Evolutionary conservation across 1,284 basidiomycete species (phyloP), one percentile per base, ranked within the genome.

Genomic region (Cryptococcus neoformans): DNA sequence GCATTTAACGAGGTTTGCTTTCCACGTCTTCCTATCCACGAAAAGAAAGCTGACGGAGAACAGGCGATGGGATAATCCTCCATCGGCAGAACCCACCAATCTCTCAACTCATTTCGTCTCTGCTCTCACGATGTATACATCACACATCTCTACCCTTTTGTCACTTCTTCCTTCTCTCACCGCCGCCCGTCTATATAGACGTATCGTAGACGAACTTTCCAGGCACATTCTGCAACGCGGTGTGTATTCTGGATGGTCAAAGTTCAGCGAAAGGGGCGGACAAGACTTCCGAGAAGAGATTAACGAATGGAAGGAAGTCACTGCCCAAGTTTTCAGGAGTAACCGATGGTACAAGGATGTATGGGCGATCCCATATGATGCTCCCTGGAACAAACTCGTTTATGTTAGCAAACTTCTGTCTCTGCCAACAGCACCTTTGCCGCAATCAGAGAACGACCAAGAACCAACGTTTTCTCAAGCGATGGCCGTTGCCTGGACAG

Each of bases 191-290:
- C 68, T 92, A 8, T 94, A 93, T 69, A 82, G 89, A 42, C 83
- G 83, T 44, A 83, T 87, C 54, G 83, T 85, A 4, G 78, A 83
- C 6, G 83, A 84, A 49, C 72, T 93, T 8, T 80, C 85, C 0
- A 83, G 86, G 54, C 86, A 92, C 68, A 86, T 94, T 53, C 73
- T 88, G 4, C 89, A 92, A 65, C 85, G 89, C n/a, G 85, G 87
- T 58, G 85, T 94, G 40, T 90, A 87, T 68, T 85, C 89, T 45
- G 87, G 89, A 0, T 83, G 84, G 58, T 79, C 79, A 6, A 80
- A 80, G 56, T 82, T 90, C 54, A 80, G 81, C 53, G 73, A 79
- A 17, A 71, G 70, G 39, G 85, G 85, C 55, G 86, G 83, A 49
- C 82, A 79, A 65, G 73, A 76, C 10, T 81, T 92, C 17, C 79